Percentiles rank a stretch among this genome's conserved stretches.
phyloP scores from a whole-genome alignment of 2,329 filamentous ascomycete species.

The Aspergillus sp. region DNA sequence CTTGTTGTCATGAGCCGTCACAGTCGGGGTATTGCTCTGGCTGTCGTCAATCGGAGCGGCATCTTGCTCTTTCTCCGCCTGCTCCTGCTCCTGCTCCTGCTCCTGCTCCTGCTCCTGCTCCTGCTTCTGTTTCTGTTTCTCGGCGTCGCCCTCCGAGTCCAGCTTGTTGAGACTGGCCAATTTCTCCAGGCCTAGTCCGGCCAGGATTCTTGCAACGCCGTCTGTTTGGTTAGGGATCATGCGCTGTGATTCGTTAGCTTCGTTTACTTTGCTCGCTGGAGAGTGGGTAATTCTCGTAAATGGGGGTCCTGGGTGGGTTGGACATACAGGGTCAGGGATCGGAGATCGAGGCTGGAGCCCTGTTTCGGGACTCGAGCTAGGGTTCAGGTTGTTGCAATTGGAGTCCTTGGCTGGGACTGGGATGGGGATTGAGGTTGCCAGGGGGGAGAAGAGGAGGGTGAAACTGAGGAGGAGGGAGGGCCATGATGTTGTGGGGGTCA shows the following conservation, averaged over 20 bases:
- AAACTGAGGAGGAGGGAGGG: background rate
- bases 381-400: background rate
- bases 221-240: slow-evolving; percentile 10
- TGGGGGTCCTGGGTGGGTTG: background rate
- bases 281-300: background rate
- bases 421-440: background rate
- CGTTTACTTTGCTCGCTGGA: too few species aligned
- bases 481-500: background rate
- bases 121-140: background rate
- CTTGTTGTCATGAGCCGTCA: background rate
- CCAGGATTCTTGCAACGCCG: slow-evolving; percentile 5
- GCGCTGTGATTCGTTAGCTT: slow-evolving; percentile 5
- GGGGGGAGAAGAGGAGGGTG: background rate
- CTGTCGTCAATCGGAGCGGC: background rate
- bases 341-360: background rate
- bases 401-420: background rate
- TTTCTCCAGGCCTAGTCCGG: slow-evolving; percentile 4
- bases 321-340: slow-evolving; percentile 1
- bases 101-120: background rate
- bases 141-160: background rate
- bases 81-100: background rate
- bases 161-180: slow-evolving; percentile 9
- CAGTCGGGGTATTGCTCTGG: background rate
- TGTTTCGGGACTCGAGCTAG: background rate
- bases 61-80: background rate